Evolutionary conservation across 345 rosid species (phyloP), one percentile per base, ranked within the genome.

Genomic region (Salix exigua): DNA sequence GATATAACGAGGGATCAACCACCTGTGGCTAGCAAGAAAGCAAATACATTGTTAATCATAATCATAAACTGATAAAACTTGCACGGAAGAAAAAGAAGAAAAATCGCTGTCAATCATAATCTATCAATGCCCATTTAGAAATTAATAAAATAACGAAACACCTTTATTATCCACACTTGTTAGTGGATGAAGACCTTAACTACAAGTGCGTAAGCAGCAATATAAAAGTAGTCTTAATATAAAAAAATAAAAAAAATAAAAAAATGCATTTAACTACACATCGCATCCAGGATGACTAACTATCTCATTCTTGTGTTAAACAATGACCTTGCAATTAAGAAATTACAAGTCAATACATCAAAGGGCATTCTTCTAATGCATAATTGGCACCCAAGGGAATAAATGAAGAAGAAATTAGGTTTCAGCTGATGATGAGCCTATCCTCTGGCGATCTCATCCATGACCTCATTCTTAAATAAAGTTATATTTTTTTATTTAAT

Each of bases 151-250:
- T 18, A 33, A 70, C 51, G 55, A 77, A 70, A 73, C 65, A 71
- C 60, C 83, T 80, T 82, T 80, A 46, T 82, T 58, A 78, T 84
- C 87, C 81, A 86, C 87, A 58, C 69, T 65, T 80, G 74, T 64
- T 78, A 86, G 89, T 85, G 92, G 90, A 80, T 69, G 46, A 70
- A 74, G 85, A 76, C 78, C 87, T 77, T 74, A 74, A 73, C 26
- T 80, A 65, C 73, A 82, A 81, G 85, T 77, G 81, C 73, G 80
- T 82, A 76, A 83, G 79, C 83, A 78, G 55, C 84, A 30, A 30
- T 30, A 82, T 31, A 69, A 75, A 66, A 60, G 67, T 61, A 60
- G 60, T 17, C 35, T 48, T 14, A 38, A 1, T 37, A 37, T 37
- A 6, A 7, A 7, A 37, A 37, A 37, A 37, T 37, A 6, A 6